These are phyloP conservation scores for Cladosporium cucumerinum DNA, from an alignment of 2,329 filamentous ascomycete genomes.

Conservation along the genomic window DNA sequence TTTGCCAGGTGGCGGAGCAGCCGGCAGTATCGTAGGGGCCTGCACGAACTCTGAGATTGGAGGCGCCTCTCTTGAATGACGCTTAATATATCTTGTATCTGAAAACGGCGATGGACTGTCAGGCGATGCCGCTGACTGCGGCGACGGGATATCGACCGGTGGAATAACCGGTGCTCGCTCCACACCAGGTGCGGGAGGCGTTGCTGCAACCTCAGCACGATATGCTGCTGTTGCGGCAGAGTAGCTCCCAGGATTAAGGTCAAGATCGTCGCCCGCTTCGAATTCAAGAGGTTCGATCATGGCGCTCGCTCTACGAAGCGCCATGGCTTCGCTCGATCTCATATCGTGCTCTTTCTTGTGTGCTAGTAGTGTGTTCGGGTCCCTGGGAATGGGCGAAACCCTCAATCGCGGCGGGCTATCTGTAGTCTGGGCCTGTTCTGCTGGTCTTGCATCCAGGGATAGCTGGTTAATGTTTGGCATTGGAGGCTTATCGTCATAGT, in stretches of 20 bases:
- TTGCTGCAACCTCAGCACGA: conserved; percentile 11
- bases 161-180: background rate
- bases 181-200: background rate
- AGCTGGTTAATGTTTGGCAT: background rate
- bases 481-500: conserved; percentile 38
- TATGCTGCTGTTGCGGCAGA: conserved; percentile 13
- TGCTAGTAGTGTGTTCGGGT: background rate
- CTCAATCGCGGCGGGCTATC: background rate
- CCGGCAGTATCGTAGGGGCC: conserved; percentile 1
- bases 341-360: conserved; percentile 18
- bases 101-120: conserved; percentile 23
- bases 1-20: background rate
- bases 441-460: background rate
- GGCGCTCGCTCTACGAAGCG: conserved; percentile 32
- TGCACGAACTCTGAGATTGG: conserved; percentile 14
- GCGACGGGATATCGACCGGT: background rate
- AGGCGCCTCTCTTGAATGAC: conserved; percentile 24
- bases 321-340: conserved; percentile 31
- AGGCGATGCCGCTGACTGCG: conserved; percentile 9
- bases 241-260: background rate
- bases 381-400: conserved; percentile 2
- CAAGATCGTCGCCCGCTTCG: conserved; percentile 21
- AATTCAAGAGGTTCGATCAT: conserved; percentile 26
- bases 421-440: background rate
- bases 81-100: conserved; percentile 30